Evolutionary conservation across 192 early-diverging fungal species (phyloP), one percentile per base, ranked within the genome.

Genomic region (Mortierella claussenii): DNA sequence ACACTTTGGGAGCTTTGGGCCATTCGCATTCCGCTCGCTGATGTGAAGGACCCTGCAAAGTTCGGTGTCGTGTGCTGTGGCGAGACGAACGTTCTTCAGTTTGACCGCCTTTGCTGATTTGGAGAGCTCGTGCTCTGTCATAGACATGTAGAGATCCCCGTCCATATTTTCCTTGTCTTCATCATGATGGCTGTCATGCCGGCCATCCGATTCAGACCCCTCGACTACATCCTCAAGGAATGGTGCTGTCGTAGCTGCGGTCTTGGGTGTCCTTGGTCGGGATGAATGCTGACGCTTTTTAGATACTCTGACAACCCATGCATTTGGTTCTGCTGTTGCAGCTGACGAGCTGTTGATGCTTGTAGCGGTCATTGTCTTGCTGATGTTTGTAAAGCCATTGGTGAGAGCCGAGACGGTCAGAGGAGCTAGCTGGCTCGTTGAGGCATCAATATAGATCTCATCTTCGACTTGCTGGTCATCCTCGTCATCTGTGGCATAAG

Each of bases 91-190:
- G 47, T 76, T 76, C 65, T 76, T 76, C n/a, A 76, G 59, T 11
- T 66, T 66, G 47, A 60, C 54, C 0, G 73, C 73, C 30, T 51
- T 61, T 3, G 47, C 57, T 4, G 64, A 67, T 32, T 76, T 76
- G 7, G 64, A 67, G 1, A 76, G 63, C 64, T 76, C 73, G 18
- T 76, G 73, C 17, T 76, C 65, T 11, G 73, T 65, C 64, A 61
- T 67, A 11, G 40, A 31, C 57, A 67, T 55, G 37, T 63, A 62
- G 10, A 45, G 17, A 8, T 55, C 52, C 4, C 27, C 53, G 0
- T 30, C 59, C 0, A 23, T 10, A 13, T 45, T 18, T 0, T 47
- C 57, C 2, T 31, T 26, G 3, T 48, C 36, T 4, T 59, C n/a
- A 23, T 50, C 40, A 18, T 54, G 17, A 42, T 42, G 50, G 2